Evolutionary conservation across 495 filamentous ascomycete genomes (phyloP).

Genomic region (Penicillium desertorum): DNA sequence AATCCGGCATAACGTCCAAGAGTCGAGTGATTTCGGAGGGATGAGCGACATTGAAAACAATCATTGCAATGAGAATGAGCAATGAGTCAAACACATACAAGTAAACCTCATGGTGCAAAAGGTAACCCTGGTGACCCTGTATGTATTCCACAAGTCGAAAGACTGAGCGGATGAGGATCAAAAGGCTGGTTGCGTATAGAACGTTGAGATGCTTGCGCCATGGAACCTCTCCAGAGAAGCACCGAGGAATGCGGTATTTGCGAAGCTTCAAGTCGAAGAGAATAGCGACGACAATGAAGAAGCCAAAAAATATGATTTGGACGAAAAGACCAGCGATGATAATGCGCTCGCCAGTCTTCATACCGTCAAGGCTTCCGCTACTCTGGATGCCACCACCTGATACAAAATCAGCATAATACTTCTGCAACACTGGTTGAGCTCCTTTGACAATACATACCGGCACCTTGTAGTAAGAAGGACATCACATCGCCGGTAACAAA

Average conservation of each 20-base stretch:
- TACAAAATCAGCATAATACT: not conserved
- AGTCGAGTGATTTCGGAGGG: conserved; percentile 21
- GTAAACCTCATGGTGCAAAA: conserved; percentile 52
- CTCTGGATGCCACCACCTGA: conserved; percentile 17
- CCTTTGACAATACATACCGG: conserved; percentile 3
- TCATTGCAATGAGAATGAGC: conserved; percentile 52
- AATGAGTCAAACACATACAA: conserved; percentile 60
- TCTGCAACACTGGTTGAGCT: not conserved
- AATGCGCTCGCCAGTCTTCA: conserved; percentile 37
- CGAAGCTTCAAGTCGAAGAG: conserved; percentile 36
- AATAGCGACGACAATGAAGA: conserved; percentile 35
- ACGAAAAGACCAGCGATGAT: conserved; percentile 40
- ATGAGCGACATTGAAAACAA: conserved; percentile 43
- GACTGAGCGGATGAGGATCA: conserved; percentile 58
- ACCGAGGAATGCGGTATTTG: conserved; percentile 24
- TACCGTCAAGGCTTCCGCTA: conserved; percentile 16
- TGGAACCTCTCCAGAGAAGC: conserved; percentile 45
- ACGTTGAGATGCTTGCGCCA: not conserved
- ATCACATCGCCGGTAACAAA: conserved; percentile 27
- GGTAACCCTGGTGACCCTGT: conserved; percentile 49
- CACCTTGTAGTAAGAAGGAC: conserved; percentile 18
- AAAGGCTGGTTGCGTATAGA: conserved; percentile 24
- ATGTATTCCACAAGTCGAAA: conserved; percentile 61
- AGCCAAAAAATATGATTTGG: conserved; percentile 40
- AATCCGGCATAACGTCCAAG: not conserved